These are phyloP conservation scores for Yarrowia bubula DNA, from an alignment of 805 yeast species.

Conservation along the genomic window DNA sequence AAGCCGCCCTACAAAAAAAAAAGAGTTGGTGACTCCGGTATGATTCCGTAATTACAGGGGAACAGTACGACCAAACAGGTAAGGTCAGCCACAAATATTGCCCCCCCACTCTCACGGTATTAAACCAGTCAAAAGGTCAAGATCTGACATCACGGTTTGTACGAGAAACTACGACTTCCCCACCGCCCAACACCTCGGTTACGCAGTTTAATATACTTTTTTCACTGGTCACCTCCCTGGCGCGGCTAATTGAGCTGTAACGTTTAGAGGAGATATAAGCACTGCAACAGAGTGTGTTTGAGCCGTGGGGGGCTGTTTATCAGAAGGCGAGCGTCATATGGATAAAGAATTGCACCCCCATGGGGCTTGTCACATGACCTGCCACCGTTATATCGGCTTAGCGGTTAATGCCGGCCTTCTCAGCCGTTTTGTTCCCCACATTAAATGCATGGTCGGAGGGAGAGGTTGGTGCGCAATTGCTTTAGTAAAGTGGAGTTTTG, in stretches of 20 bases:
- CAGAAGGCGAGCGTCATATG: not conserved
- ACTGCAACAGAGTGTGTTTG: not conserved
- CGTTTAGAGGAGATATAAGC: not conserved
- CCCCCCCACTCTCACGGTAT: no score
- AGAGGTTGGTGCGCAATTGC: not conserved
- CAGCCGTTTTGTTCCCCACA: conserved; percentile 16
- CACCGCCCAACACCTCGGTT: not conserved
- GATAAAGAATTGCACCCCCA: not conserved
- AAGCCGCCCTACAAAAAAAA: no score
- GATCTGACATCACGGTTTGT: not conserved
- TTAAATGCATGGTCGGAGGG: not conserved
- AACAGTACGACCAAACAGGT: no score
- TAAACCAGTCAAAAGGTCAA: not conserved
- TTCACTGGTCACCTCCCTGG: not conserved
- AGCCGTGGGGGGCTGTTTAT: not conserved
- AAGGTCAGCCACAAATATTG: no score
- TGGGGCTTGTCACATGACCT: not conserved
- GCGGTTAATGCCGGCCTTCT: conserved; percentile 1
- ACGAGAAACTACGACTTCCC: not conserved
- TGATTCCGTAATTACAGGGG: no score
- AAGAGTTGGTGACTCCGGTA: no score
- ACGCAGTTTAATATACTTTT: not conserved
- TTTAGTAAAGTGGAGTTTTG: not conserved
- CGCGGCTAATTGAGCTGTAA: not conserved
- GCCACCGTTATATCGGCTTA: not conserved